These are phyloP conservation scores for Boletus insuetus DNA, from an alignment of 768 basidiomycete species.

Conservation along the genomic window DNA sequence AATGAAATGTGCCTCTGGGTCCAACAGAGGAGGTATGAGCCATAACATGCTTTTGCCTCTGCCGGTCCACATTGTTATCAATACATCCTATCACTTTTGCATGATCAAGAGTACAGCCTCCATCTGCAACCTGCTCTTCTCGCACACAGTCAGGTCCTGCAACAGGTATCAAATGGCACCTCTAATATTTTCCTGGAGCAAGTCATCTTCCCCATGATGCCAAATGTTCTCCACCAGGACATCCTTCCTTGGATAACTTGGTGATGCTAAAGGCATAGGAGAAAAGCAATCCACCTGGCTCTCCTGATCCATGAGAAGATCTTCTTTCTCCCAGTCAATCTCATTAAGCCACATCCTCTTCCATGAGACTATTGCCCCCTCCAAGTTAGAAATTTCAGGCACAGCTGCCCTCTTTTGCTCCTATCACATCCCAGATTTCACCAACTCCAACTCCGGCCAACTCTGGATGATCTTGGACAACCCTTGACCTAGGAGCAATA, in stretches of 20 bases:
- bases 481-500: too few relatives aligned
- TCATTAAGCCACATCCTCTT: neutral
- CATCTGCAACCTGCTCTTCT: constrained; percentile 5
- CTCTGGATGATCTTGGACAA: too few relatives aligned
- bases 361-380: neutral
- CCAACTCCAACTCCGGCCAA: too few relatives aligned
- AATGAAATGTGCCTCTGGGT: neutral
- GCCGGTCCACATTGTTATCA: constrained; percentile 6
- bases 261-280: too few relatives aligned
- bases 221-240: neutral
- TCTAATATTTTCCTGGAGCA: neutral
- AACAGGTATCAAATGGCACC: neutral
- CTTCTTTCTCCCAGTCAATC: neutral
- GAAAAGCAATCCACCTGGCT: neutral
- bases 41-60: constrained; percentile 5
- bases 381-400: neutral
- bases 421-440: too few relatives aligned
- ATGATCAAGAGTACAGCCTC: neutral
- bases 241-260: neutral
- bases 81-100: neutral
- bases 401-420: too few relatives aligned
- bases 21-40: neutral
- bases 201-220: neutral
- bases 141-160: neutral
- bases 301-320: neutral